Percentiles rank a stretch among this genome's conserved stretches.
Conservation (phyloP, 1,139 yeast genomes). For the Magnusiomyces paraingens region DNA sequence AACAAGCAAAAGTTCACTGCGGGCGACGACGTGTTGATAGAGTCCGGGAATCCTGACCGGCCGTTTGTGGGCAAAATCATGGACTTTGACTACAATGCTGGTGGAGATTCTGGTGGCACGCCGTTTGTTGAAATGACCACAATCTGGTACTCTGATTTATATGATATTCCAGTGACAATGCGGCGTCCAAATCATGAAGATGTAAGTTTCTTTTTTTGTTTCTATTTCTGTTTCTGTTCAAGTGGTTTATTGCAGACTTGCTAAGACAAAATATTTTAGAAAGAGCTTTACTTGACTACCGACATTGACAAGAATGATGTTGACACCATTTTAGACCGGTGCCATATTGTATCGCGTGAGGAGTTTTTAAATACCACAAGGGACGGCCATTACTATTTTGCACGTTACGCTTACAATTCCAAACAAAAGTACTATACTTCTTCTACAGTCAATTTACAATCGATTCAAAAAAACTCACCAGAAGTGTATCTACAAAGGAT, state of each 20-base stretch:
- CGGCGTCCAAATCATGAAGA: slow-evolving; percentile 4
- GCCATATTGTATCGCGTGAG: slow-evolving; percentile 15
- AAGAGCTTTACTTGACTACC: slow-evolving; percentile 21
- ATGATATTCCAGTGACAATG: slow-evolving; percentile 6
- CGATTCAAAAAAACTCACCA: no score
- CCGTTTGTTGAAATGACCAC: slow-evolving; percentile 17
- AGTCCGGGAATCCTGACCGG: slow-evolving; percentile 15
- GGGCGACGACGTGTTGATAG: slow-evolving; percentile 23
- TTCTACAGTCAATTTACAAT: no score
- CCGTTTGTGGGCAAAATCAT: slow-evolving; percentile 22
- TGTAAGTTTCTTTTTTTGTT: neutral
- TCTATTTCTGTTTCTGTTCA: no score
- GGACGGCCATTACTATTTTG: slow-evolving; percentile 1
- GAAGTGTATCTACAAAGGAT: neutral
- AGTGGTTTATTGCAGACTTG: no score
- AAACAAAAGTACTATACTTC: slow-evolving; percentile 2
- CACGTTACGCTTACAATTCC: slow-evolving; percentile 10
- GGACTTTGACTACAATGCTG: slow-evolving; percentile 17
- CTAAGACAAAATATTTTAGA: no score
- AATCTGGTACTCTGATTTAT: slow-evolving; percentile 21
- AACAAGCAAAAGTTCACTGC: no score
- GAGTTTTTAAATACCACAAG: neutral
- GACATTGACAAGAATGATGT: slow-evolving; percentile 20
- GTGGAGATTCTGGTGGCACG: slow-evolving; percentile 12
- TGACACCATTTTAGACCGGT: slow-evolving; percentile 19